Evolutionary conservation across 2,329 filamentous ascomycete species (phyloP).

Genomic region (Xylariaceae sp.): DNA sequence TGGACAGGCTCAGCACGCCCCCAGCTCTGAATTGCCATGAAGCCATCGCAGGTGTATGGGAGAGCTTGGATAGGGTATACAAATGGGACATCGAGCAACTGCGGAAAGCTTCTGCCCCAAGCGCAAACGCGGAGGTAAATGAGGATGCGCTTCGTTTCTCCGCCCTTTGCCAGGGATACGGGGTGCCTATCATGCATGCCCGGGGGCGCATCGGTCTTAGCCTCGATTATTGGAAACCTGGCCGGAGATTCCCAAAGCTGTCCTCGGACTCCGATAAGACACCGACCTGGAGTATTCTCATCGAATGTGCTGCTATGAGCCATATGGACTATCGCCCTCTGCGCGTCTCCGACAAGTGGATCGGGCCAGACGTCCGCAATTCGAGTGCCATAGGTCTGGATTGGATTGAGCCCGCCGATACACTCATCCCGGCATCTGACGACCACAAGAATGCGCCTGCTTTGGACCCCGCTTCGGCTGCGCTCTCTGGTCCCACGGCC

Average conservation of each 20-base stretch:
- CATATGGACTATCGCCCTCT: constrained; percentile 54
- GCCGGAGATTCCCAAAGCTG: constrained; percentile 44
- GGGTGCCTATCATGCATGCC: constrained; percentile 68
- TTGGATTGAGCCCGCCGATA: constrained; percentile 71
- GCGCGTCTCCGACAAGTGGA: constrained; percentile 71
- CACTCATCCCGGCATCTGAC: constrained; percentile 50
- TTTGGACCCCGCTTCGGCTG: constrained; percentile 43
- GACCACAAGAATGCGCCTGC: constrained; percentile 50
- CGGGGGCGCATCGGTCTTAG: constrained; percentile 65
- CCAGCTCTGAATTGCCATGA: constrained; percentile 74
- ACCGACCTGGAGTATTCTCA: constrained; percentile 63
- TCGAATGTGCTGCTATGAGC: constrained; percentile 57
- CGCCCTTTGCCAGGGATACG: constrained; percentile 68
- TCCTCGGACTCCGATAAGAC: constrained; percentile 38
- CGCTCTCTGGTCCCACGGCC: constrained; percentile 47
- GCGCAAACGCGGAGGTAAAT: constrained; percentile 34
- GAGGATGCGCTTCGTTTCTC: constrained; percentile 52
- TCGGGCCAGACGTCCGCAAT: constrained; percentile 60
- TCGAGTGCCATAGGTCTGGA: constrained; percentile 51
- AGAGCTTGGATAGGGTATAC: constrained; percentile 67
- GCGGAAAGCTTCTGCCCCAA: constrained; percentile 46
- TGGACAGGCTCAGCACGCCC: constrained; percentile 70
- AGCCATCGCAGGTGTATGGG: constrained; percentile 70
- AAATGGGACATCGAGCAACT: constrained; percentile 65
- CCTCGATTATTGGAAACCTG: constrained; percentile 75